Evolutionary conservation across 768 basidiomycete genomes (phyloP), one percentile per base, ranked within the genome.

Genomic region (Sistotremastrum niveocremeum): DNA sequence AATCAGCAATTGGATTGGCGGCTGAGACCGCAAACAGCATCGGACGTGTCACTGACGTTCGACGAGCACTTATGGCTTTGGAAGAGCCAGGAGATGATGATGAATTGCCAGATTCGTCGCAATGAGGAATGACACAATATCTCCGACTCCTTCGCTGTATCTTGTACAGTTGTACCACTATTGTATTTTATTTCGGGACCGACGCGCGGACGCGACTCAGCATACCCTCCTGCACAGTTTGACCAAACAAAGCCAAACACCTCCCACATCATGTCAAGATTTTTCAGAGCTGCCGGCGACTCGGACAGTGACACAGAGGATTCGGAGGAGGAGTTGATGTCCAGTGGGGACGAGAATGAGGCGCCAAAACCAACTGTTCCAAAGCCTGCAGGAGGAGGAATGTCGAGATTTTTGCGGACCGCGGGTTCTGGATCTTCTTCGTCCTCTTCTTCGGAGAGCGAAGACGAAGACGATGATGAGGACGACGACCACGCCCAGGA

Each of bases 251-350:
- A 20, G 20, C 20, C 20, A 20, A 20, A 20, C 20, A 20, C 20
- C 20, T 20, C 20, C 20, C 20, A 29, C 31, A 60, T 51, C 46
- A 89, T 90, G 85, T 89, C 87, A 50, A 78, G 86, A 58, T 90
- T 91, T 68, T 89, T 90, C 70, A 79, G 83, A 69, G 75, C 79
- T 68, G 84, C 76, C 49, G 81, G 76, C 62, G 84, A 88, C 61
- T 84, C 83, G 43, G 86, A 88, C 56, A 78, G 76, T 10, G 80
- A 81, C 41, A 72, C 77, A 37, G 77, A 79, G 49, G 73, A 75
- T 48, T 52, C 51, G 44, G 68, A 69, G 60, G 83, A 86, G 66
- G 76, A 81, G 61, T 66, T 73, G 46, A 77, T 87, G 63, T 76
- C 74, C 57, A 79, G 78, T 53, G 79, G 74, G 43, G 85, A 79